Percentiles rank a stretch among this genome's conserved stretches.
These are phyloP conservation scores for Heliosperma pusillum DNA, from an alignment of 148 eudicot species.

Conservation along the genomic window DNA sequence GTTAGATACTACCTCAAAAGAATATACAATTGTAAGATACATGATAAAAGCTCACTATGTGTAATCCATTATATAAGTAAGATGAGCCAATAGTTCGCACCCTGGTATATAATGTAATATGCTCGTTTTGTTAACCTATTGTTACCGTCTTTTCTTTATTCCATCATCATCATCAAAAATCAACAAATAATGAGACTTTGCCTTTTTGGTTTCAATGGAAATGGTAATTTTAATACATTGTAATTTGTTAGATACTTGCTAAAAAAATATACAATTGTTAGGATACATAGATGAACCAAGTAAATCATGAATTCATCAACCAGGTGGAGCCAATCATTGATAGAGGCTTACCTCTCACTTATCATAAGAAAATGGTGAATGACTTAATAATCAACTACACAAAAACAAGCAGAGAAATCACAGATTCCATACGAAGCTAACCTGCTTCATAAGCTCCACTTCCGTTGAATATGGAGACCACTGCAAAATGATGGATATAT, in stretches of 20 bases:
- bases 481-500: conserved; percentile 60
- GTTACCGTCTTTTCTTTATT: not conserved
- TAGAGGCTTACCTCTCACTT: not conserved
- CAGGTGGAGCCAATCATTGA: no score
- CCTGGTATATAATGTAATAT: not conserved
- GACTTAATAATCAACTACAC: not conserved
- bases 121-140: not conserved
- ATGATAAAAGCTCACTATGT: no score
- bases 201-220: no score
- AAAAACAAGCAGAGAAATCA: not conserved
- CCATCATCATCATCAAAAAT: no score
- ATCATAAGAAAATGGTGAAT: not conserved
- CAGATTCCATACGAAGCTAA: conserved; percentile 18
- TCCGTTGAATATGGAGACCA: conserved; percentile 87
- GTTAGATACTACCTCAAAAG: no score
- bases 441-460: conserved; percentile 76
- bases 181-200: no score
- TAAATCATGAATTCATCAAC: no score
- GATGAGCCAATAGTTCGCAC: not conserved
- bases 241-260: no score
- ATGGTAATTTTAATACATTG: no score
- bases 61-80: not conserved
- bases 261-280: no score
- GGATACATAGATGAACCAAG: no score
- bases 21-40: no score